Percentiles rank a stretch among this genome's conserved stretches.
These are phyloP conservation scores for Cryptococcus wingfieldii DNA, from an alignment of 1,284 basidiomycete genomes.

Conservation along the genomic window DNA sequence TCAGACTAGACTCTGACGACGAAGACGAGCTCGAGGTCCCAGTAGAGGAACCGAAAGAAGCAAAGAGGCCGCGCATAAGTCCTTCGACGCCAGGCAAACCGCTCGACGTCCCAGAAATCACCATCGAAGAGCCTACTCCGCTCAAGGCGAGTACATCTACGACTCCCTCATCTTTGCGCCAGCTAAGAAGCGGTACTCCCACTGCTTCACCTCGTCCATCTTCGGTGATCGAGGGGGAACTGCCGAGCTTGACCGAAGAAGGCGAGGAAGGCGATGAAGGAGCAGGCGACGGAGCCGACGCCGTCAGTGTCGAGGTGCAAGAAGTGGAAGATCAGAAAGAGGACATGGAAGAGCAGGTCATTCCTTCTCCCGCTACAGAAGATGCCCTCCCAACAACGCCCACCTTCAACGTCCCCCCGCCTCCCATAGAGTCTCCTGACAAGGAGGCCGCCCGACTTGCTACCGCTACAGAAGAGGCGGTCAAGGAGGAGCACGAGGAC, in stretches of 20 bases:
- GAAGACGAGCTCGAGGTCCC: slow-evolving; percentile 28
- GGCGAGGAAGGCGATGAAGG: not conserved
- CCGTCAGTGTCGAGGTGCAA: not conserved
- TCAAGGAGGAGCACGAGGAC: not conserved
- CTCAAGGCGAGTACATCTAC: slow-evolving; percentile 12
- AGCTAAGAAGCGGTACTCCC: too few species aligned
- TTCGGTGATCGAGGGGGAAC: too few species aligned
- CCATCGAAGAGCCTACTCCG: slow-evolving; percentile 28
- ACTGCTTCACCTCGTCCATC: too few species aligned
- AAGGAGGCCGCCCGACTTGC: not conserved
- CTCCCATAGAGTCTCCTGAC: not conserved
- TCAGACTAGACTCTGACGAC: slow-evolving; percentile 30
- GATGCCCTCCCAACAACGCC: slow-evolving; percentile 21
- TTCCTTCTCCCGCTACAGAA: slow-evolving; percentile 37
- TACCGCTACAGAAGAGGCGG: not conserved
- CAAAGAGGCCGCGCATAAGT: not conserved
- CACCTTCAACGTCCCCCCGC: slow-evolving; percentile 12
- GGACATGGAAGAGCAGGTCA: slow-evolving; percentile 14
- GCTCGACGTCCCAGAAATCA: slow-evolving; percentile 16
- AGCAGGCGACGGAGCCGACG: not conserved
- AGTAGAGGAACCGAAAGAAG: slow-evolving; percentile 6
- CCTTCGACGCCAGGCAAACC: slow-evolving; percentile 7
- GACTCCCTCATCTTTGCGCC: not conserved
- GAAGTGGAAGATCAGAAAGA: not conserved
- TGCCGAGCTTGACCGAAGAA: not conserved